Conservation (phyloP, 495 filamentous ascomycete genomes). For the Sporormia fimetaria region DNA sequence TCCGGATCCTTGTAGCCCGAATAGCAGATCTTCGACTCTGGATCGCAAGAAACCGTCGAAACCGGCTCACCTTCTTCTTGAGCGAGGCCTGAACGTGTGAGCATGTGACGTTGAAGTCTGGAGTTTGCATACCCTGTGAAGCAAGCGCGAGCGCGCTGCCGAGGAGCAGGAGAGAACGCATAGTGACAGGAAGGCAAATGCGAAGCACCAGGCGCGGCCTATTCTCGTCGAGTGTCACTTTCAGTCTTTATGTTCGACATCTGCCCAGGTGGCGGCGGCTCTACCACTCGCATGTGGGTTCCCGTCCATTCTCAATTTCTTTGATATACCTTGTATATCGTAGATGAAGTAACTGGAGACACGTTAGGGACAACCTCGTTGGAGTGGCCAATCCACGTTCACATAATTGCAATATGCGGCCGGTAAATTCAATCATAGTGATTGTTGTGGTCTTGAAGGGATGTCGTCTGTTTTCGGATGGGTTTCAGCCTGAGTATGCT, state of each 20-base stretch:
- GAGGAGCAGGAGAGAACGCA: conserved; percentile 15
- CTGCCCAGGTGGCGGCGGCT: background rate
- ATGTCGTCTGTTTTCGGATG: conserved; percentile 8
- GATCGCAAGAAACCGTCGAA: conserved; percentile 14
- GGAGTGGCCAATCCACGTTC: conserved; percentile 16
- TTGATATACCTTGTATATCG: conserved; percentile 13
- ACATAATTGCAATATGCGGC: conserved; percentile 20
- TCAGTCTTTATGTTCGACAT: conserved; percentile 15
- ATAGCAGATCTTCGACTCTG: conserved; percentile 13
- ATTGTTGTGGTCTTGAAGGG: conserved; percentile 5
- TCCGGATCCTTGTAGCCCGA: conserved; percentile 10
- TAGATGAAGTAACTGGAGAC: conserved; percentile 12
- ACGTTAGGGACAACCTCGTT: background rate
- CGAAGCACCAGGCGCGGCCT: background rate
- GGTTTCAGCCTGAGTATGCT: conserved; percentile 22
- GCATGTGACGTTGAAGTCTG: background rate
- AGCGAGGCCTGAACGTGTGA: background rate
- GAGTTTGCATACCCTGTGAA: conserved; percentile 5
- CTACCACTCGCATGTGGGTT: background rate
- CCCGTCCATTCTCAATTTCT: conserved; percentile 5
- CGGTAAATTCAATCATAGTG: conserved; percentile 16
- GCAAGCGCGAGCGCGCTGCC: conserved; percentile 18
- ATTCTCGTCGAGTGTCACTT: background rate
- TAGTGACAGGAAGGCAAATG: conserved; percentile 4
- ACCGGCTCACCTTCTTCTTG: conserved; percentile 5